These are phyloP conservation scores for Rhizopogon salebrosus DNA, from an alignment of 768 basidiomycete genomes.

Conservation along the genomic window DNA sequence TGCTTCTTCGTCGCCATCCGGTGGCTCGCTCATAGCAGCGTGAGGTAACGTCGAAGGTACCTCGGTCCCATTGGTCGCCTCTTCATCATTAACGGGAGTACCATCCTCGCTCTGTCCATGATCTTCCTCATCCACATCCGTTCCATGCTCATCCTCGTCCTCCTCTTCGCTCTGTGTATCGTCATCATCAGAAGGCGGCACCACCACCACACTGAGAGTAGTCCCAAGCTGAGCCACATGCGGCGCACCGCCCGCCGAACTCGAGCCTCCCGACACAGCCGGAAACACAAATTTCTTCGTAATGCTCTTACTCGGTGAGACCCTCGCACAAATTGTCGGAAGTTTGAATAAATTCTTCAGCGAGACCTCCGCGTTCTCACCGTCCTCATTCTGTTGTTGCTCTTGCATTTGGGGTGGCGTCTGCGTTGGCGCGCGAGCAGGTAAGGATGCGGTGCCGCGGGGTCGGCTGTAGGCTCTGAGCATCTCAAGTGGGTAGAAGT, in stretches of 20 bases:
- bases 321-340: conserved; percentile 37
- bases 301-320: conserved; percentile 42
- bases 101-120: background rate
- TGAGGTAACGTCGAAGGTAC: background rate
- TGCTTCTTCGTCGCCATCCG: conserved; percentile 7
- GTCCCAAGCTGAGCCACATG: background rate
- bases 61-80: background rate
- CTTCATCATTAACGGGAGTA: background rate
- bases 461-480: conserved; percentile 26
- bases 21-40: no score
- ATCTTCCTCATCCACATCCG: background rate
- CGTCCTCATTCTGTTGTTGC: background rate
- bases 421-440: conserved; percentile 3
- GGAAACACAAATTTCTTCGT: conserved; percentile 53
- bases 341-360: conserved; percentile 18
- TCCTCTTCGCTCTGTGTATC: background rate
- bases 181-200: no score
- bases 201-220: no score
- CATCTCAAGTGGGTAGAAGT: conserved; percentile 55
- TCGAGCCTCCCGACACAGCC: conserved; percentile 1
- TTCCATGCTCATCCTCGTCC: conserved; percentile 1
- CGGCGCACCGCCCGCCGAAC: background rate
- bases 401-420: conserved; percentile 1
- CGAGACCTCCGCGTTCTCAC: conserved; percentile 4
- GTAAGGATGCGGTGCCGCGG: conserved; percentile 16